Percentiles rank a stretch among this genome's conserved stretches.
Evolutionary conservation across 306 rosid genomes (phyloP).

Genomic region (Astragalus membranaceus): DNA sequence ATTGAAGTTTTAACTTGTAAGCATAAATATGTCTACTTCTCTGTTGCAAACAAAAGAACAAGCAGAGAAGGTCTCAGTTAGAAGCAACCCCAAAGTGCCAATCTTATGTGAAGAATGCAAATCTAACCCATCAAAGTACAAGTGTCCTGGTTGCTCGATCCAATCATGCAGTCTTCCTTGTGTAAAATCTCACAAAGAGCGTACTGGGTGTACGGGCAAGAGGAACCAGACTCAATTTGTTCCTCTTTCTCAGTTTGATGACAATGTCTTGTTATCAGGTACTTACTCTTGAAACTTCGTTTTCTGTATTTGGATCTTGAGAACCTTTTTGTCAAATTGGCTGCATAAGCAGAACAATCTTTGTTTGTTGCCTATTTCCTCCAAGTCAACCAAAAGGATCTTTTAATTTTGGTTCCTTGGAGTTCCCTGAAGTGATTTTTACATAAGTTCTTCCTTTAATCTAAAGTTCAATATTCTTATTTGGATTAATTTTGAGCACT

Average conservation of each 20-base stretch:
- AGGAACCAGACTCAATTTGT: slow-evolving; percentile 57
- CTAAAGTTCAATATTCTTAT: neutral
- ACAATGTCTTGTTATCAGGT: slow-evolving; percentile 69
- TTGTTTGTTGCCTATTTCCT: neutral
- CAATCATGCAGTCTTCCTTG: slow-evolving; percentile 76
- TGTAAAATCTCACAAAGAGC: slow-evolving; percentile 77
- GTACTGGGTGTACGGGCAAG: slow-evolving; percentile 68
- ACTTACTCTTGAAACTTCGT: neutral
- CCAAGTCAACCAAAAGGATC: neutral
- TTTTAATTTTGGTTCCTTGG: neutral
- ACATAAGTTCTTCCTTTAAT: neutral
- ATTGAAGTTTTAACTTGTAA: neutral
- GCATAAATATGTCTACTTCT: neutral
- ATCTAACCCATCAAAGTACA: slow-evolving; percentile 56
- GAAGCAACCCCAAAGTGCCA: neutral
- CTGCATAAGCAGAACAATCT: neutral
- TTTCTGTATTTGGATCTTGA: neutral
- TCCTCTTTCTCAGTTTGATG: slow-evolving; percentile 72
- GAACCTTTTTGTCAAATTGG: neutral
- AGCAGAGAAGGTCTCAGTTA: slow-evolving; percentile 14
- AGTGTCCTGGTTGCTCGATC: slow-evolving; percentile 80
- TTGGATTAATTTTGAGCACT: neutral
- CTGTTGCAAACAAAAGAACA: slow-evolving; percentile 22
- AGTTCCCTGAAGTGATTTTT: neutral
- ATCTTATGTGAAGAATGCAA: slow-evolving; percentile 68